A percentile compares a stretch with the other conserved stretches of the same genome.
phyloP scores from a whole-genome alignment of 805 yeast species.

The Blastobotrys chiropterorum region DNA sequence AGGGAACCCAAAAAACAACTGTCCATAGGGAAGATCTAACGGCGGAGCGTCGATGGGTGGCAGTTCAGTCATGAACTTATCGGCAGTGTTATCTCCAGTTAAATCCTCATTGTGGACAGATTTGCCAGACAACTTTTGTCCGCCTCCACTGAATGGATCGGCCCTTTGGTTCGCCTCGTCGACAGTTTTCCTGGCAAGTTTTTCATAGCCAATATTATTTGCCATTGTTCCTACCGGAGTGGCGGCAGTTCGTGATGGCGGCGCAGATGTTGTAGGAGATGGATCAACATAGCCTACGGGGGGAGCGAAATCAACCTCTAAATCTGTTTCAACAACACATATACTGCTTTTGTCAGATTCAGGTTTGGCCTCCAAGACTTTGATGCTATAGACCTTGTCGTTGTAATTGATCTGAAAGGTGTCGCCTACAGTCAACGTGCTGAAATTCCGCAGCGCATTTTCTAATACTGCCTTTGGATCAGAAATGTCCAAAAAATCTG shows the following conservation, averaged over 20 bases:
- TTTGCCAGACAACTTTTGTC: slow-evolving; percentile 58
- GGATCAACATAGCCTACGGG: slow-evolving; percentile 98
- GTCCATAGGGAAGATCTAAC: slow-evolving; percentile 71
- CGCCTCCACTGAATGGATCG: slow-evolving; percentile 48
- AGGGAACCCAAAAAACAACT: slow-evolving; percentile 91
- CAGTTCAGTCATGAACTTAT: slow-evolving; percentile 10
- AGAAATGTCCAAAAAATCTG: slow-evolving; percentile 83
- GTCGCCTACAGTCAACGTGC: slow-evolving; percentile 80
- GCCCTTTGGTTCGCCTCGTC: slow-evolving; percentile 15
- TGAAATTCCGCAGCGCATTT: slow-evolving; percentile 81
- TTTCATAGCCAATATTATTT: slow-evolving; percentile 56
- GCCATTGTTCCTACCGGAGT: slow-evolving; percentile 50
- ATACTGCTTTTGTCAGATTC: slow-evolving; percentile 58
- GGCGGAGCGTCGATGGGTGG: slow-evolving; percentile 52
- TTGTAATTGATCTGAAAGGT: slow-evolving; percentile 81
- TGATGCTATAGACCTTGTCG: slow-evolving; percentile 67
- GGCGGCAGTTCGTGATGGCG: slow-evolving; percentile 13
- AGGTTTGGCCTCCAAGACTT: slow-evolving; percentile 83
- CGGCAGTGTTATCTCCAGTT: slow-evolving; percentile 2
- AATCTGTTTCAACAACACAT: slow-evolving; percentile 94
- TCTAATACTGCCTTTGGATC: slow-evolving; percentile 97
- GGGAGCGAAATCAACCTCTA: slow-evolving; percentile 96
- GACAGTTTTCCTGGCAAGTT: slow-evolving; percentile 42
- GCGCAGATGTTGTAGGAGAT: slow-evolving; percentile 27
- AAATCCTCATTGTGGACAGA: background rate